Conservation (phyloP, 2,329 filamentous ascomycete species). For the Alternaria ventricosa region DNA sequence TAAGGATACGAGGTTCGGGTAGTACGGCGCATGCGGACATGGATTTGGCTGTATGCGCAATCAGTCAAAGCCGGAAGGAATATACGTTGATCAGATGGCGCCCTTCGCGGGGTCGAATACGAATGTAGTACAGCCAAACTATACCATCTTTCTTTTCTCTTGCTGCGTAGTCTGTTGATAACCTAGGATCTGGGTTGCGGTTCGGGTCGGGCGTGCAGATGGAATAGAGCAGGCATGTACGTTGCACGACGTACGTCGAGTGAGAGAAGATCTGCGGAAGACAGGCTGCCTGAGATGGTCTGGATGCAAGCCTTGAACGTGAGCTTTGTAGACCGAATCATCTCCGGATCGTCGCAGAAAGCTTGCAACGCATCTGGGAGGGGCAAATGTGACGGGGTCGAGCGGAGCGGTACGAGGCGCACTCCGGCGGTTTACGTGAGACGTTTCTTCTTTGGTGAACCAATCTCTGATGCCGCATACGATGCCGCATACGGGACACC, state of each 20-base stretch:
- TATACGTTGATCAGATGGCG: not conserved
- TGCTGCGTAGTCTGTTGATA: not conserved
- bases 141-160: not conserved
- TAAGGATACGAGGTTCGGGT: not conserved
- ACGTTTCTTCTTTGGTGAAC: not conserved
- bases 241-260: not conserved
- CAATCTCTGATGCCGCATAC: no score
- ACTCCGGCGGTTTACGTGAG: not conserved
- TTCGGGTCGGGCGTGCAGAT: not conserved
- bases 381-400: not conserved
- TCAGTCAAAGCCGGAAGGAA: not conserved
- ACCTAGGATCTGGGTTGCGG: not conserved
- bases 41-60: not conserved
- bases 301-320: not conserved
- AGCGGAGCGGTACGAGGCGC: not conserved
- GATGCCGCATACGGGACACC: no score
- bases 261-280: not conserved
- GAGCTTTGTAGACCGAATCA: not conserved
- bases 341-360: not conserved
- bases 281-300: not conserved
- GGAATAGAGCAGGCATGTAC: not conserved
- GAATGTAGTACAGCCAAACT: not conserved
- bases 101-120: not conserved
- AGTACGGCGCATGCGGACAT: conserved; percentile 2
- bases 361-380: not conserved